Conservation (phyloP, 2,329 filamentous ascomycete genomes). For the Purpureocillium takamizusanense region DNA sequence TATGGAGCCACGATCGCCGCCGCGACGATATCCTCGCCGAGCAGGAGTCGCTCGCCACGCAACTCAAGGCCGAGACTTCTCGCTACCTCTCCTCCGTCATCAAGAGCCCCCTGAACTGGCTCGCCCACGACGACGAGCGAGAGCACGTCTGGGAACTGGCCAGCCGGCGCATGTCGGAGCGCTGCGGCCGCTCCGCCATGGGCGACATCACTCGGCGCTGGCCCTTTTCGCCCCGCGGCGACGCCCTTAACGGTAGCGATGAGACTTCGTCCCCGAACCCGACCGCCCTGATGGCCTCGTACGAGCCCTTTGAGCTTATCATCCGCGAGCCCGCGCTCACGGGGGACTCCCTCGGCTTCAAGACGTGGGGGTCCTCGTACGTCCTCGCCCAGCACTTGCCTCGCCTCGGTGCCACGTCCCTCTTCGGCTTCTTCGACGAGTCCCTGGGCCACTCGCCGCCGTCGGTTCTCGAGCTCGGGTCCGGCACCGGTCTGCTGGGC, state of each 20-base stretch:
- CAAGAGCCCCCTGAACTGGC: constrained; percentile 58
- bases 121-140: constrained; percentile 53
- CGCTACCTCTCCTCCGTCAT: constrained; percentile 63
- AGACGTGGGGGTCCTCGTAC: constrained; percentile 92
- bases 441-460: constrained; percentile 20
- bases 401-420: constrained; percentile 30
- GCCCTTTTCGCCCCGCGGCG: constrained; percentile 31
- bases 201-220: constrained; percentile 46
- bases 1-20: constrained; percentile 49
- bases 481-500: constrained; percentile 86
- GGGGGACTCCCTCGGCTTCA: constrained; percentile 79
- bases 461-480: constrained; percentile 66
- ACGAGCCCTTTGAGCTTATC: constrained; percentile 49
- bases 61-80: constrained; percentile 43
- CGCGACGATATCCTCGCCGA: constrained; percentile 31
- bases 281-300: constrained; percentile 3
- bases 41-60: constrained; percentile 28
- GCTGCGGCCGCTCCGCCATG: constrained; percentile 65
- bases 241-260: constrained; percentile 1
- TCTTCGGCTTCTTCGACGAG: constrained; percentile 35
- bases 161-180: constrained; percentile 70
- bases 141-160: constrained; percentile 72
- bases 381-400: constrained; percentile 68
- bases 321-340: constrained; percentile 84
- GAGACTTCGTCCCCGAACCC: neutral